Base-by-base conservation (phyloP, 495 filamentous ascomycete species). In the Oleoguttula mirabilis region DNA sequence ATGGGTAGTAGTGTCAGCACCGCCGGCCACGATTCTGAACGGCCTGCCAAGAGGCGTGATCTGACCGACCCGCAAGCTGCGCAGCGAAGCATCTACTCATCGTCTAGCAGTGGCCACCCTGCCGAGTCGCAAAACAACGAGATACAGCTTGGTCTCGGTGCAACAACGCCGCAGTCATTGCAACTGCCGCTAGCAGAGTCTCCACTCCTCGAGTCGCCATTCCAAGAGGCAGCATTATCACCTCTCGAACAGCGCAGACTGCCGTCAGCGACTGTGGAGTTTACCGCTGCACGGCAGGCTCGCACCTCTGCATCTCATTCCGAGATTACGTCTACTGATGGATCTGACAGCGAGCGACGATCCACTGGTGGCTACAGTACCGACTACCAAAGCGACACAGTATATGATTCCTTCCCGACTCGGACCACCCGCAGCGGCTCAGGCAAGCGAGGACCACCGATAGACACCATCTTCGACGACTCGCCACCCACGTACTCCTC, bases 371-470 rank as follows among this genome's bases (percentile, higher is more conserved):
- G 93, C 48, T 84, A 92, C 39, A 87, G 93, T 41, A 77, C 75
- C 3, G 87, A 93, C 52, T 77, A 83, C 43, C 73, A 82, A 61
- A 94, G 82, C 51, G 90, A 95, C 51, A 88, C 83, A 4, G 75
- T 87, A 34, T 96, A 84, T 63, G 90, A 96, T 59, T 95, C 88
- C 12, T 66, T 90, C 47, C 79, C 86, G 43, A 94, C 88, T 7
- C 73, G 79, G 36, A 75, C 77, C 19, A 92, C 87, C 5, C 75
- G 61, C 42, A 68, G 65, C 42, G 75, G 70, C 34, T 65, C 66
- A 10, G 68, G 67, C 22, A 43, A 65, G 30, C 63, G 71, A 39
- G 66, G 70, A 17, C 66, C 75, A 35, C 78, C 79, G 3, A 71
- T 94, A 21, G 86, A 95, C 43, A 80, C 76, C 2, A 84, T 95